A percentile compares a stretch with the other conserved stretches of the same genome.
Evolutionary conservation across 306 rosid species (phyloP).

Genomic region (Clitoria ternatea): DNA sequence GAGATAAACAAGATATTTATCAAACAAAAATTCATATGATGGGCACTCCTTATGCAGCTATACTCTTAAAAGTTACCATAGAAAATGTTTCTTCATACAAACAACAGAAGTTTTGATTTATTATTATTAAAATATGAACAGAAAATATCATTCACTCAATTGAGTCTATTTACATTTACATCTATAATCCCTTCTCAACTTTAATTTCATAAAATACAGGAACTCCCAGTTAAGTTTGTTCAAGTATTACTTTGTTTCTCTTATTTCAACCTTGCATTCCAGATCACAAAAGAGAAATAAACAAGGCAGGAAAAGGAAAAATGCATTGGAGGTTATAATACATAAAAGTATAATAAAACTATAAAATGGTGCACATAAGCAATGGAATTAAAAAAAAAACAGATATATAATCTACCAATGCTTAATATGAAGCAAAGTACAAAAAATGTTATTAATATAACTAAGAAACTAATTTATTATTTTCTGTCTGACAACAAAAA

Average conservation of each 20-base stretch:
- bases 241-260: conserved; percentile 3
- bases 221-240: conserved; percentile 8
- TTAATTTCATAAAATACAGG: conserved; percentile 14
- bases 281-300: conserved; percentile 14
- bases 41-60: conserved; percentile 5
- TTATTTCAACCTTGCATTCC: conserved; percentile 10
- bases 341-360: not conserved
- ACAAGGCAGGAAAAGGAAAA: not conserved
- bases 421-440: conserved; percentile 13
- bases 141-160: conserved; percentile 3
- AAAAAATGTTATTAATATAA: not conserved
- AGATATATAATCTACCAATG: not conserved
- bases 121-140: conserved; percentile 12
- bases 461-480: not conserved
- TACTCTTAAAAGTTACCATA: not conserved
- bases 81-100: not conserved
- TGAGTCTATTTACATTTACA: too few relatives aligned
- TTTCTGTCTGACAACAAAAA: not conserved
- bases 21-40: conserved; percentile 12
- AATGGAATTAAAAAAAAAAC: conserved; percentile 12
- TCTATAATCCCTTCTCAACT: conserved; percentile 22
- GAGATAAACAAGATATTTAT: conserved; percentile 25
- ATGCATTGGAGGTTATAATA: not conserved
- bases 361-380: not conserved
- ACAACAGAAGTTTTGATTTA: not conserved